phyloP scores from a whole-genome alignment of 2,329 filamentous ascomycete species.

The Pyrenophora seminiperda region DNA sequence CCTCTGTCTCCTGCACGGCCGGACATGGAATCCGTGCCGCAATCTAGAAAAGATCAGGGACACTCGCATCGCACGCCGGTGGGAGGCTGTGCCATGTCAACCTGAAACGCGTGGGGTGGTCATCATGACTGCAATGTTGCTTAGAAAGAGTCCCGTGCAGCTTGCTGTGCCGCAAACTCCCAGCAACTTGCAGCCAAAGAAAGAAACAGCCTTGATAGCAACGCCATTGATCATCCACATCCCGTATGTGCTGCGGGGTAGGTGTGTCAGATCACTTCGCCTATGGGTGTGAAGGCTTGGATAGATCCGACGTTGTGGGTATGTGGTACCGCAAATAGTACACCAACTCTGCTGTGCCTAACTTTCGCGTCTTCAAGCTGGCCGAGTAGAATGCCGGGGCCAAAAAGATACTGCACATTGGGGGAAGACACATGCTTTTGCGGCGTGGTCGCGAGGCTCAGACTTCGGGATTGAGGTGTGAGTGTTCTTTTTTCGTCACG shows the following conservation, averaged over 20 bases:
- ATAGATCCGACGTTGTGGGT: neutral
- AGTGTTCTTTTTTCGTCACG: neutral
- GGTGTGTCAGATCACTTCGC: neutral
- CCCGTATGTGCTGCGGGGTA: neutral
- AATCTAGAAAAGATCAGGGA: neutral
- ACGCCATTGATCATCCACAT: neutral
- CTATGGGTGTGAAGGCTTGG: neutral
- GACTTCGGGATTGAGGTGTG: neutral
- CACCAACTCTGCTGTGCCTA: neutral
- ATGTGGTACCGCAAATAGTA: constrained; percentile 1
- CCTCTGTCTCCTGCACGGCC: no score
- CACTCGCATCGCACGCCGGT: neutral
- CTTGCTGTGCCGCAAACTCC: constrained; percentile 1
- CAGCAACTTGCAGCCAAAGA: neutral
- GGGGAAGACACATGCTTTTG: neutral
- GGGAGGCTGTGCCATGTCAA: neutral
- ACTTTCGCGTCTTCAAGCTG: neutral
- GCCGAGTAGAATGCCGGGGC: neutral
- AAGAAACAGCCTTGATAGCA: neutral
- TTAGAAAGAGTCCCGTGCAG: neutral
- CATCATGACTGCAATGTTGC: constrained; percentile 3
- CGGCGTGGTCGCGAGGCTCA: constrained; percentile 2
- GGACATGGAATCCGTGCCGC: no score
- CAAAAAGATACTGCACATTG: constrained; percentile 1
- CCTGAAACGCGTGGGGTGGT: neutral